A percentile compares a stretch with the other conserved stretches of the same genome.
These are phyloP conservation scores for Williopsis jadinii DNA, from an alignment of 1,139 yeast genomes.

Conservation along the genomic window DNA sequence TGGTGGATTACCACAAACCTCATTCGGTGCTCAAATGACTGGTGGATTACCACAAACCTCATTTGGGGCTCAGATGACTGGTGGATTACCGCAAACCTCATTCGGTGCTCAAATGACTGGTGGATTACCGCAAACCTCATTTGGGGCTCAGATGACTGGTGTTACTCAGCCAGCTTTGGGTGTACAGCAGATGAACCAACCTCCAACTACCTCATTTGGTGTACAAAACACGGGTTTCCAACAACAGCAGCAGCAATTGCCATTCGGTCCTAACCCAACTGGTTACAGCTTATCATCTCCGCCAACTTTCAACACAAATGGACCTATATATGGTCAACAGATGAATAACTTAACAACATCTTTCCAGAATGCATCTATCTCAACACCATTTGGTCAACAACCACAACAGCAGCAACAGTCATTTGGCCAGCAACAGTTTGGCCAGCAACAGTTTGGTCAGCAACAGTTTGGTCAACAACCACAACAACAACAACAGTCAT, in stretches of 20 bases:
- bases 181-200: conserved; percentile 19
- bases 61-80: conserved; percentile 8
- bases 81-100: conserved; percentile 2
- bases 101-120: conserved; percentile 6
- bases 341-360: conserved; percentile 51
- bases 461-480: no score
- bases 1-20: conserved; percentile 26
- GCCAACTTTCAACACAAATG: conserved; percentile 16
- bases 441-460: no score
- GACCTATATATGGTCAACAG: conserved; percentile 19
- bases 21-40: conserved; percentile 27
- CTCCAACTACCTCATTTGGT: conserved; percentile 25
- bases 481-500: no score
- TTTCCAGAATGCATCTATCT: conserved; percentile 55
- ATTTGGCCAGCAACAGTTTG: no score
- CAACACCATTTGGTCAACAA: conserved; percentile 15
- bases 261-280: conserved; percentile 5
- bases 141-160: conserved; percentile 11
- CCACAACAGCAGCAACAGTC: conserved; percentile 22
- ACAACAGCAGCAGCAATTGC: conserved; percentile 8
- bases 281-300: conserved; percentile 10
- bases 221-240: conserved; percentile 17
- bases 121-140: conserved; percentile 3
- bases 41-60: conserved; percentile 30
- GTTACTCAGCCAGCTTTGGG: conserved; percentile 2